Conservation (phyloP, 1,139 yeast species). For the Suhomyces anneliseae region DNA sequence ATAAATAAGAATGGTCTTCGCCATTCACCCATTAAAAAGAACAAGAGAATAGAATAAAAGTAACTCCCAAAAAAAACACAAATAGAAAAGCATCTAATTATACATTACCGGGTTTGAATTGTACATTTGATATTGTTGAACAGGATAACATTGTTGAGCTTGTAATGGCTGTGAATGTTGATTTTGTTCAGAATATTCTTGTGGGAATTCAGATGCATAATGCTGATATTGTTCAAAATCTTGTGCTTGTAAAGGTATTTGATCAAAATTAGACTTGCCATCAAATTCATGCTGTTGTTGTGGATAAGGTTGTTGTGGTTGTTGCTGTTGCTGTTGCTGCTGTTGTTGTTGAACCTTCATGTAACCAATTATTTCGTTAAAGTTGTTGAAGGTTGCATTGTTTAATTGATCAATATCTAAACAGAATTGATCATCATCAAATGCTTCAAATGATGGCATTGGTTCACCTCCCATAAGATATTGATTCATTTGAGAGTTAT, state of each 20-base stretch:
- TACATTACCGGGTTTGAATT: slow-evolving; percentile 10
- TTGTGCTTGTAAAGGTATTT: slow-evolving; percentile 11
- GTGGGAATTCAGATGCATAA: slow-evolving; percentile 1
- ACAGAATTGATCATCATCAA: slow-evolving; percentile 49
- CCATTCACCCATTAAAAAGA: slow-evolving; percentile 8
- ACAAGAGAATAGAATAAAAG: slow-evolving; percentile 1
- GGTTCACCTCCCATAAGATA: slow-evolving; percentile 6
- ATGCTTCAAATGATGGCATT: slow-evolving; percentile 19
- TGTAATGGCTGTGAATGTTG: slow-evolving; percentile 3
- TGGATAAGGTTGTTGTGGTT: slow-evolving; percentile 6
- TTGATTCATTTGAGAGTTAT: slow-evolving; percentile 4
- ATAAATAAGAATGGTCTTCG: slow-evolving; percentile 1
- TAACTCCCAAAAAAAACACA: background rate
- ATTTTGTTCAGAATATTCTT: slow-evolving; percentile 4
- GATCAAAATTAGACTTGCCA: slow-evolving; percentile 6
- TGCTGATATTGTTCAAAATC: slow-evolving; percentile 1
- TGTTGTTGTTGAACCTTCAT: slow-evolving; percentile 14
- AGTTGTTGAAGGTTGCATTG: slow-evolving; percentile 21
- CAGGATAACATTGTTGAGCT: slow-evolving; percentile 7
- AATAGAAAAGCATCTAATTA: slow-evolving; percentile 1
- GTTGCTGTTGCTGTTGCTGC: background rate
- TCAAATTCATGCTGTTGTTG: background rate
- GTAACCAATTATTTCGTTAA: slow-evolving; percentile 20
- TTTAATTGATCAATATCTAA: slow-evolving; percentile 47
- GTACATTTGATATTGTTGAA: slow-evolving; percentile 7